A percentile compares a stretch with the other conserved stretches of the same genome.
phyloP scores from a whole-genome alignment of 108 stramenopile genomes.

The Nitzschia sp. region DNA sequence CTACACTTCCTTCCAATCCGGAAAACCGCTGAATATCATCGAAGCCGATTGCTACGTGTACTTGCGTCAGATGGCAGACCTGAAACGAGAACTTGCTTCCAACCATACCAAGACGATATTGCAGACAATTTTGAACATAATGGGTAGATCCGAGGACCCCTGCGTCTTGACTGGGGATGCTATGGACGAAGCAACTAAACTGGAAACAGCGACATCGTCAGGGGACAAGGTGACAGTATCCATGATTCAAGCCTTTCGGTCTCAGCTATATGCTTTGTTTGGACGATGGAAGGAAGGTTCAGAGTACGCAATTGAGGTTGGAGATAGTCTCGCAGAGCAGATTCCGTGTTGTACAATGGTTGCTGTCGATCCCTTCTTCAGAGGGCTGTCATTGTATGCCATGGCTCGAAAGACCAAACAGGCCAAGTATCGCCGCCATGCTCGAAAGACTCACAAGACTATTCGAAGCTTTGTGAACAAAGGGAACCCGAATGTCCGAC shows the following conservation, averaged over 20 bases:
- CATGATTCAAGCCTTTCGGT: neutral
- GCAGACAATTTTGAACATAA: slow-evolving; percentile 4
- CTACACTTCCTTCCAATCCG: neutral
- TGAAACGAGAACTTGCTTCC: neutral
- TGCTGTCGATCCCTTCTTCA: slow-evolving; percentile 3
- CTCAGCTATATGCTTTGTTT: slow-evolving; percentile 5
- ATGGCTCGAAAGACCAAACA: slow-evolving; percentile 13
- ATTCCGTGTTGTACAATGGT: neutral
- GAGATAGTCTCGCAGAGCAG: neutral
- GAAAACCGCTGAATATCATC: neutral
- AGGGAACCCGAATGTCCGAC: slow-evolving; percentile 30
- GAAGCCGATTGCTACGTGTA: neutral
- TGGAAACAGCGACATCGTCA: neutral
- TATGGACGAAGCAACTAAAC: neutral
- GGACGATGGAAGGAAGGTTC: neutral
- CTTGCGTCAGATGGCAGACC: neutral
- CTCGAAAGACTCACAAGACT: neutral
- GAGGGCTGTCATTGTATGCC: slow-evolving; percentile 17
- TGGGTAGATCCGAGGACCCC: neutral
- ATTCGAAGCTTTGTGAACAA: neutral
- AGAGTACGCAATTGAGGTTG: neutral
- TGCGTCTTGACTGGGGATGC: neutral
- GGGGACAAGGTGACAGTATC: neutral
- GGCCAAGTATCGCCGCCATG: slow-evolving; percentile 2
- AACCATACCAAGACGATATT: neutral